These are phyloP conservation scores for Dipodascus geniculatus DNA, from an alignment of 805 yeast genomes.

Conservation along the genomic window DNA sequence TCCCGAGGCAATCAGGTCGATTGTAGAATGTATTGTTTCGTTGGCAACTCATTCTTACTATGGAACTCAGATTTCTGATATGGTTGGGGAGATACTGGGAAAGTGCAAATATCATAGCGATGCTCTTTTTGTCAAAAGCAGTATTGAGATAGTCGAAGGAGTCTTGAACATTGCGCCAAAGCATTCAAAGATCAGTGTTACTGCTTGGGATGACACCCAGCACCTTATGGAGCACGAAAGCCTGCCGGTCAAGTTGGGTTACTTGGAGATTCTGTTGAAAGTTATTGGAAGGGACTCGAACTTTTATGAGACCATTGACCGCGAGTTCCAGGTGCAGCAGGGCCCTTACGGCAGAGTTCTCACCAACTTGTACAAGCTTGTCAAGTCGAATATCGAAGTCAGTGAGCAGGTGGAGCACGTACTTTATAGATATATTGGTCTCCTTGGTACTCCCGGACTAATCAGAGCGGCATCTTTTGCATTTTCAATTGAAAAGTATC, in stretches of 20 bases:
- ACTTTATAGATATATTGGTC: neutral
- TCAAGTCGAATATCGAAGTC: neutral
- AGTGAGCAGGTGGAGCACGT: neutral
- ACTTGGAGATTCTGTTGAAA: neutral
- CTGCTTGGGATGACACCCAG: neutral
- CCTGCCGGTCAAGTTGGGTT: neutral
- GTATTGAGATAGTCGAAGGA: neutral
- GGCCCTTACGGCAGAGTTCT: neutral
- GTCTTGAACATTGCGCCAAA: neutral
- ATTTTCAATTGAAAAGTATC: neutral
- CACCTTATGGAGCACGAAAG: neutral
- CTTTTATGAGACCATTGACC: neutral
- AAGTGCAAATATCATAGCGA: neutral
- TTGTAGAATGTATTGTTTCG: constrained; percentile 43
- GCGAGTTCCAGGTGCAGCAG: neutral
- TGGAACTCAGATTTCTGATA: constrained; percentile 75
- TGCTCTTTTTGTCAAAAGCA: neutral
- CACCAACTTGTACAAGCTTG: neutral
- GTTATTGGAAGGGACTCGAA: neutral
- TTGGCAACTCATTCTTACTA: constrained; percentile 72
- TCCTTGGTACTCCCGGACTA: neutral
- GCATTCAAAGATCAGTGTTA: neutral
- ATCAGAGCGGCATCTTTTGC: neutral
- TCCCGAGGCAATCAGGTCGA: neutral
- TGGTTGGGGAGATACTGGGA: constrained; percentile 51